phyloP scores from a whole-genome alignment of 768 basidiomycete genomes.

The Coprinopsis strossmayeri region DNA sequence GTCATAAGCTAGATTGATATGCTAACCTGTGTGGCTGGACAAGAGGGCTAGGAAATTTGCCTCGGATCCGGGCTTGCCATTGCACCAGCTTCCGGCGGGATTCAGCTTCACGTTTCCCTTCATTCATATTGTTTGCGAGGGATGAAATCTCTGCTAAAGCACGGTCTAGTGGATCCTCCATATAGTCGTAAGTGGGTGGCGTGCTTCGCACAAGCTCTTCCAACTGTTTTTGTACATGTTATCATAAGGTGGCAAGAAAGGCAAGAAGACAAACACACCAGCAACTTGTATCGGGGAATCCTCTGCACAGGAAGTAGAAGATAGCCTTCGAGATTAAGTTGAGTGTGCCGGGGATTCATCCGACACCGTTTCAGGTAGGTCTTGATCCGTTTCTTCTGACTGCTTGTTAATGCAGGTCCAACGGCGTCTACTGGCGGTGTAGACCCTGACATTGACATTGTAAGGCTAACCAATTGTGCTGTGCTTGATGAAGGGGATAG shows the following conservation, averaged over 20 bases:
- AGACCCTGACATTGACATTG: constrained; percentile 45
- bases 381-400: constrained; percentile 86
- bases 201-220: constrained; percentile 84
- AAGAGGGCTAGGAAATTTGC: constrained; percentile 92
- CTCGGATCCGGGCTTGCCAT: constrained; percentile 85
- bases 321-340: constrained; percentile 91
- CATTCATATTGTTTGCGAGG: constrained; percentile 94
- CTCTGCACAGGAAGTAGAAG: constrained; percentile 92
- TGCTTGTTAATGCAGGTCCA: constrained; percentile 56
- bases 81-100: constrained; percentile 85
- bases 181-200: constrained; percentile 68
- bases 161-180: constrained; percentile 79
- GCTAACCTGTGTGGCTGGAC: constrained; percentile 93
- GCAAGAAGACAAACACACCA: constrained; percentile 44
- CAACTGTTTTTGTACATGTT: constrained; percentile 38
- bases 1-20: not conserved
- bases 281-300: constrained; percentile 91
- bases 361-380: constrained; percentile 87
- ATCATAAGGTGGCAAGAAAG: constrained; percentile 2
- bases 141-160: constrained; percentile 84
- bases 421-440: constrained; percentile 39
- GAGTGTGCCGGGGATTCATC: constrained; percentile 83
- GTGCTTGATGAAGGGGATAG: constrained; percentile 57
- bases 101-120: constrained; percentile 94
- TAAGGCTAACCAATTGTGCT: constrained; percentile 57